These are phyloP conservation scores for Diplosphaera chodatii DNA, from an alignment of 139 green algal species.

Conservation along the genomic window DNA sequence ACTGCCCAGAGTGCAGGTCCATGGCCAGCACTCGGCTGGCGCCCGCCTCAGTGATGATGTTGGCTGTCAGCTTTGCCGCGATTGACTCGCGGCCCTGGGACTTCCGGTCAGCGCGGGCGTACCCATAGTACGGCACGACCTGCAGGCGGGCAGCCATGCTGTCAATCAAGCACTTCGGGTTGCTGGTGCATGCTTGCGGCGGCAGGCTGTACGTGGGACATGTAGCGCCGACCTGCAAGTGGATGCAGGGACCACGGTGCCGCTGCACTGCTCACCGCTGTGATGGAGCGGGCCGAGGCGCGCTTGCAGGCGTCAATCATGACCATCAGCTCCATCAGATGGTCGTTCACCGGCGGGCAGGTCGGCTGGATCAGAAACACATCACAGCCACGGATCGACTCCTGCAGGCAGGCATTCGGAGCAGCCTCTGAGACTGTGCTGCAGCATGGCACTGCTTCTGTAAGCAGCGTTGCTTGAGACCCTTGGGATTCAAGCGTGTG, in stretches of 20 bases:
- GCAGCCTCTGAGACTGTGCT: too few relatives aligned
- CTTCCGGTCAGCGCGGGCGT: slow-evolving; percentile 95
- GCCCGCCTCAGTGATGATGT: slow-evolving; percentile 96
- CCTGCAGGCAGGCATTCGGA: slow-evolving; percentile 47
- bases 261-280: slow-evolving; percentile 91
- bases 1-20: slow-evolving; percentile 95
- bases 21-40: slow-evolving; percentile 88
- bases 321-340: slow-evolving; percentile 97
- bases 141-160: too few relatives aligned
- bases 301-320: slow-evolving; percentile 94
- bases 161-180: too few relatives aligned
- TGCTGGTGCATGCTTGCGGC: too few relatives aligned
- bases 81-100: slow-evolving; percentile 92
- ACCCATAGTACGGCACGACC: slow-evolving; percentile 73
- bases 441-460: too few relatives aligned
- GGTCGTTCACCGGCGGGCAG: slow-evolving; percentile 92
- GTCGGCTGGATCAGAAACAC: slow-evolving; percentile 98
- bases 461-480: too few relatives aligned
- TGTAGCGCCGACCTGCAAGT: too few relatives aligned
- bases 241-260: too few relatives aligned
- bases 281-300: slow-evolving; percentile 92
- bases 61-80: slow-evolving; percentile 96
- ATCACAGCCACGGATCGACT: slow-evolving; percentile 97
- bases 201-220: too few relatives aligned
- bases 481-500: too few relatives aligned